Evolutionary conservation across 208 protist genomes (phyloP).

Genomic region (Trypanosoma vivax): DNA sequence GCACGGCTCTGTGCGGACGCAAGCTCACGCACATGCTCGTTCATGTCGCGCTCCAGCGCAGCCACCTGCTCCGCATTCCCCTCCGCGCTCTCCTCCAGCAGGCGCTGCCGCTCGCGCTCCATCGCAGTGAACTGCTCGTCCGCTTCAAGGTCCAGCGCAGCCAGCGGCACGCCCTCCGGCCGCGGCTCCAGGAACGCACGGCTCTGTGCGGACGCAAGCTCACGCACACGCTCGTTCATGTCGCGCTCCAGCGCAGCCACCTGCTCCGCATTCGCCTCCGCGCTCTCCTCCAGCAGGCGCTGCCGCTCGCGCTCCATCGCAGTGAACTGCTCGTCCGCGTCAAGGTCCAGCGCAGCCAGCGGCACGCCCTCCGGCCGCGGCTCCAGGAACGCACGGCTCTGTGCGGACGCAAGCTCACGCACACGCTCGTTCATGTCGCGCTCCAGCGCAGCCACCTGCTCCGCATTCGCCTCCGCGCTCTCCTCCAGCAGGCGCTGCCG

Average conservation of each 20-base stretch:
- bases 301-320: background rate
- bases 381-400: background rate
- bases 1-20: constrained; percentile 41
- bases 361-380: background rate
- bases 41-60: constrained; percentile 59
- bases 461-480: background rate
- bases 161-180: constrained; percentile 71
- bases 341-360: background rate
- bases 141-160: constrained; percentile 48
- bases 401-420: background rate
- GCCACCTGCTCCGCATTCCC: constrained; percentile 27
- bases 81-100: constrained; percentile 45
- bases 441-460: background rate
- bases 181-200: constrained; percentile 62
- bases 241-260: constrained; percentile 31
- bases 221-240: constrained; percentile 39
- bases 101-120: constrained; percentile 47
- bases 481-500: background rate
- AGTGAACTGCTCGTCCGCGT: background rate
- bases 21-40: constrained; percentile 54
- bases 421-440: background rate
- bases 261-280: background rate
- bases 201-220: constrained; percentile 61
- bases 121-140: constrained; percentile 57
- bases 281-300: background rate